Percentiles rank a stretch among this genome's conserved stretches.
phyloP scores from a whole-genome alignment of 495 filamentous ascomycete species.

The Sordaria brevicollis region DNA sequence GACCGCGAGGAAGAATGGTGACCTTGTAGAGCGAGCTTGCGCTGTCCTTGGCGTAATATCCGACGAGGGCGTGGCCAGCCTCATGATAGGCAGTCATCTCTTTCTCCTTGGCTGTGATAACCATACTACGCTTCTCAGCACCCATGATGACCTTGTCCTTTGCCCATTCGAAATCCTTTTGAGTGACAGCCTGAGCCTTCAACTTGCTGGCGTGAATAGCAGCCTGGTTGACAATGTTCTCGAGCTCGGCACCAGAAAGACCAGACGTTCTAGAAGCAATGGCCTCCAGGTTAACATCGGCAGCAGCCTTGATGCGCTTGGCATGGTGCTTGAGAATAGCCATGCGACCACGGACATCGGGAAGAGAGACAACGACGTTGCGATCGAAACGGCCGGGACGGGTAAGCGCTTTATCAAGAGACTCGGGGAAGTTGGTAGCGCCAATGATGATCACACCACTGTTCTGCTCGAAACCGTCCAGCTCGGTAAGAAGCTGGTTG shows the following conservation, averaged over 20 bases:
- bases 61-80: slow-evolving; percentile 87
- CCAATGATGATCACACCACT: slow-evolving; percentile 90
- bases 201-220: slow-evolving; percentile 81
- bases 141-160: slow-evolving; percentile 99
- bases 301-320: slow-evolving; percentile 66
- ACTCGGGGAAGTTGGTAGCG: slow-evolving; percentile 90
- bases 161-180: slow-evolving; percentile 87
- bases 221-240: slow-evolving; percentile 94
- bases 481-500: slow-evolving; percentile 95
- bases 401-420: slow-evolving; percentile 89
- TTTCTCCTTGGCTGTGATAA: slow-evolving; percentile 73
- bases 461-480: slow-evolving; percentile 92
- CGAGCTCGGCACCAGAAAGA: slow-evolving; percentile 89
- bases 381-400: slow-evolving; percentile 93
- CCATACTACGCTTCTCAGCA: slow-evolving; percentile 74
- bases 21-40: slow-evolving; percentile 83
- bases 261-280: slow-evolving; percentile 82
- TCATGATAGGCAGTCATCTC: slow-evolving; percentile 98
- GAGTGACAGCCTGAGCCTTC: slow-evolving; percentile 59
- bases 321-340: slow-evolving; percentile 88
- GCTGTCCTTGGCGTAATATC: slow-evolving; percentile 59
- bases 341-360: slow-evolving; percentile 89
- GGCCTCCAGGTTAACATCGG: slow-evolving; percentile 70
- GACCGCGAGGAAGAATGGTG: slow-evolving; percentile 86
- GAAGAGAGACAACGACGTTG: slow-evolving; percentile 75